Base-by-base conservation (phyloP, 805 yeast species). In the Kodamaea laetipori region DNA sequence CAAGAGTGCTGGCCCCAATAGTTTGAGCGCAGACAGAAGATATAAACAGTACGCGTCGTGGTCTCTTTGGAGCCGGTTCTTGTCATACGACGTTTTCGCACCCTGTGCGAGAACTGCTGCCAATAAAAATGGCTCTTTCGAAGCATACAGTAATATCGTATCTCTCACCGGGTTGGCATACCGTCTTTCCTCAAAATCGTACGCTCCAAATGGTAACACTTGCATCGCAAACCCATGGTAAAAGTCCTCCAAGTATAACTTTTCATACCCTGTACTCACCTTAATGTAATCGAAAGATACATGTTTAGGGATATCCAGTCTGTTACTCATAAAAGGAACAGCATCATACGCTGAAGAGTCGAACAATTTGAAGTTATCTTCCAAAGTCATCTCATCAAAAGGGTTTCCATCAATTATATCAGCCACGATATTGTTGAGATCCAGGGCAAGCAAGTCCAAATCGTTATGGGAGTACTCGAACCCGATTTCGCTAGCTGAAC, bases 31-130 rank as follows among this genome's bases (percentile, higher is more conserved):
- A 31, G 75, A 74, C 6, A 85, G 77, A 28, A 85, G 60, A 55
- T 85, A 85, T 15, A 76, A 69, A 53, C 82, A 79, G 56, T 82
- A 82, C 5, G 80, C 81, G 41, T 73, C 77, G 56, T 84, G 86
- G 57, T 84, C 87, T 35, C 76, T 74, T 1, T 71, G 64, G 12
- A 66, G 58, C 10, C 60, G 51, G 4, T 72, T 66, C 35, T 68
- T 67, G 44, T 76, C 64, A 46, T 71, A 75, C 1, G 76, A 64
- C 4, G 77, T 70, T 30, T 80, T 67, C 0, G 90, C 90, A n/a
- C 90, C 90, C 45, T 82, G 83, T 0, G 92, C 86, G 38, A 85
- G 57, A 3, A 84, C 73, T 0, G 89, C 86, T 11, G 86, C 83
- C 37, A 84, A 61, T 12, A 85, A 55, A 53, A 80, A 83, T 2